Evolutionary conservation across 176 grass and related monocot genomes (phyloP).

Genomic region (Poa annua): DNA sequence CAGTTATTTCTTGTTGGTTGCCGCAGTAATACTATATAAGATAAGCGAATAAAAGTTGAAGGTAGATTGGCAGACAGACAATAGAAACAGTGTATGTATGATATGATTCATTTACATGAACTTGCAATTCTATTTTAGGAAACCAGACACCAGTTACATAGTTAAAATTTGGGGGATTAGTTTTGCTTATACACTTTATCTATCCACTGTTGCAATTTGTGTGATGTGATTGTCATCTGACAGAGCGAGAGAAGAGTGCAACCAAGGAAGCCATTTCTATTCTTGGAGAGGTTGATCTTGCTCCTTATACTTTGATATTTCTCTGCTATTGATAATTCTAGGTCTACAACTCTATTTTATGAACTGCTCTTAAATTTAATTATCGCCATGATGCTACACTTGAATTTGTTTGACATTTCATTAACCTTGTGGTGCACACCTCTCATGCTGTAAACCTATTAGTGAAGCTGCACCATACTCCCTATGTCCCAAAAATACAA

Average conservation of each 20-base stretch:
- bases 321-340: conserved; percentile 29
- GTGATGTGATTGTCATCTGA: conserved; percentile 34
- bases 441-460: conserved; percentile 5
- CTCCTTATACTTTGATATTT: conserved; percentile 36
- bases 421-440: conserved; percentile 12
- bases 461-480: neutral
- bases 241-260: conserved; percentile 96
- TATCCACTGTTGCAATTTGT: conserved; percentile 24
- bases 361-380: neutral
- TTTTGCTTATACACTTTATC: neutral
- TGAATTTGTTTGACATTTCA: neutral
- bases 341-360: neutral
- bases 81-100: neutral
- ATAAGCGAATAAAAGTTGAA: neutral
- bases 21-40: neutral
- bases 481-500: no score
- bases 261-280: conserved; percentile 92
- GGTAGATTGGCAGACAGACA: neutral
- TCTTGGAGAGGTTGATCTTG: conserved; percentile 66
- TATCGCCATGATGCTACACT: neutral
- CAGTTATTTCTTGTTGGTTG: neutral
- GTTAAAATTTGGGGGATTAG: neutral
- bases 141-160: neutral
- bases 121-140: conserved; percentile 9
- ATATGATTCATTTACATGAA: neutral